These are phyloP conservation scores for Verticillium albo-atrum DNA, from an alignment of 2,329 filamentous ascomycete species.

Conservation along the genomic window DNA sequence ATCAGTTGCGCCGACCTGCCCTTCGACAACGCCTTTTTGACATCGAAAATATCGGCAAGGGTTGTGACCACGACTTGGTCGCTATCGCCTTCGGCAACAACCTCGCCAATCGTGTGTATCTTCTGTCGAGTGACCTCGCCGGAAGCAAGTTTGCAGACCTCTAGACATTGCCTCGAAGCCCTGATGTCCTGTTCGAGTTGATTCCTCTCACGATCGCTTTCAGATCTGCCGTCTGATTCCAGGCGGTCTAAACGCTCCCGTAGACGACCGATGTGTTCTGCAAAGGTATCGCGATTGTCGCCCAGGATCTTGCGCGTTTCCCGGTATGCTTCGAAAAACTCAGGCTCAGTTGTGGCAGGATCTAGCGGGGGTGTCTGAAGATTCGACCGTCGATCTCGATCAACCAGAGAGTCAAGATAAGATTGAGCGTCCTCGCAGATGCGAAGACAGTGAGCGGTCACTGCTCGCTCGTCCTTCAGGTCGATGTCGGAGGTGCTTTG, in stretches of 20 bases:
- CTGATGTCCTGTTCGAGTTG: constrained; percentile 28
- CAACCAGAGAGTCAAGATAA: constrained; percentile 26
- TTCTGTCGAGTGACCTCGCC: constrained; percentile 24
- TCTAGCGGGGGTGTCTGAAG: background rate
- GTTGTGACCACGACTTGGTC: too few relatives aligned
- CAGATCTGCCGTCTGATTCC: constrained; percentile 13
- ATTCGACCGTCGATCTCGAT: constrained; percentile 14
- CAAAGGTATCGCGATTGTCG: constrained; percentile 23
- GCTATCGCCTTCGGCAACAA: constrained; percentile 28
- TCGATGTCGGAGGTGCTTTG: constrained; percentile 17
- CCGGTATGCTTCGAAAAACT: constrained; percentile 25
- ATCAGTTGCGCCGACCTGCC: too few relatives aligned
- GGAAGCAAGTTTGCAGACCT: constrained; percentile 29
- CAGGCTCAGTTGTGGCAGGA: background rate
- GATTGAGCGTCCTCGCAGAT: constrained; percentile 31
- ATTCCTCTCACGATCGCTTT: constrained; percentile 17
- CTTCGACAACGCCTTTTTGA: too few relatives aligned
- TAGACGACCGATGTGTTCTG: constrained; percentile 24
- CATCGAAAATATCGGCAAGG: too few relatives aligned
- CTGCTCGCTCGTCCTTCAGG: constrained; percentile 28
- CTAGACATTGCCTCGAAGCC: constrained; percentile 28
- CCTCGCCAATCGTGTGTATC: constrained; percentile 28
- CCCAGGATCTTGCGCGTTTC: constrained; percentile 22
- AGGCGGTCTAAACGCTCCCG: constrained; percentile 23
- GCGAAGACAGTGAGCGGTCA: constrained; percentile 31